phyloP scores from a whole-genome alignment of 306 rosid species.

The Rosa persica region DNA sequence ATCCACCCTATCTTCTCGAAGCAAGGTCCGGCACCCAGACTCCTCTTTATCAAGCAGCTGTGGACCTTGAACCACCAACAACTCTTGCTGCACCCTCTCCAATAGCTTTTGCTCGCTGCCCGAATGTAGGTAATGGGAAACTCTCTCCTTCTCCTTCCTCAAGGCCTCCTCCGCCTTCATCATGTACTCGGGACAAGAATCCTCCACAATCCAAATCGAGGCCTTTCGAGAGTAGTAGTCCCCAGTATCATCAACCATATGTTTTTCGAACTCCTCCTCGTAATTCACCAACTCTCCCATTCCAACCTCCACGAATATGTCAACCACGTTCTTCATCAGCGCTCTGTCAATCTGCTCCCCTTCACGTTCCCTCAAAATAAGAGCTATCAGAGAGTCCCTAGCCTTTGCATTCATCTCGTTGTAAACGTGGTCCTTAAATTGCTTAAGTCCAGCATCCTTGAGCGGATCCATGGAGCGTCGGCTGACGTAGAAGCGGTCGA shows the following conservation, averaged over 20 bases:
- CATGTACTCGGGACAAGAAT: slow-evolving; percentile 83
- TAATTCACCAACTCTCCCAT: slow-evolving; percentile 51
- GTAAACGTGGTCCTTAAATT: slow-evolving; percentile 54
- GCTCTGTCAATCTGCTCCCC: slow-evolving; percentile 71
- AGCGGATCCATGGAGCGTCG: slow-evolving; percentile 5
- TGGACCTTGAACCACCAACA: slow-evolving; percentile 59
- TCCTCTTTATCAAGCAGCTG: slow-evolving; percentile 85
- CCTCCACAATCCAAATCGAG: slow-evolving; percentile 58
- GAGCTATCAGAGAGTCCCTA: slow-evolving; percentile 44
- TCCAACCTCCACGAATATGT: slow-evolving; percentile 50
- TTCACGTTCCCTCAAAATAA: slow-evolving; percentile 67
- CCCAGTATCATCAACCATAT: slow-evolving; percentile 51
- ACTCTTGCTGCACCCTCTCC: slow-evolving; percentile 63
- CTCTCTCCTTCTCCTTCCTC: slow-evolving; percentile 38
- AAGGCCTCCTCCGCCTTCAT: slow-evolving; percentile 53
- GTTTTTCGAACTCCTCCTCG: slow-evolving; percentile 53
- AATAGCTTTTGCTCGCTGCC: slow-evolving; percentile 37
- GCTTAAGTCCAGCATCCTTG: slow-evolving; percentile 28
- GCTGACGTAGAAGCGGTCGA: slow-evolving; percentile 27
- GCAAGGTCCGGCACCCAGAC: slow-evolving; percentile 77
- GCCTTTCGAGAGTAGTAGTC: slow-evolving; percentile 65
- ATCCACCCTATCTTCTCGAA: slow-evolving; percentile 83
- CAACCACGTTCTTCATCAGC: slow-evolving; percentile 44
- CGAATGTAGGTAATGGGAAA: slow-evolving; percentile 35
- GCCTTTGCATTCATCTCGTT: slow-evolving; percentile 35